These are phyloP conservation scores for Diutina ranongensis DNA, from an alignment of 1,139 yeast species.

Conservation along the genomic window DNA sequence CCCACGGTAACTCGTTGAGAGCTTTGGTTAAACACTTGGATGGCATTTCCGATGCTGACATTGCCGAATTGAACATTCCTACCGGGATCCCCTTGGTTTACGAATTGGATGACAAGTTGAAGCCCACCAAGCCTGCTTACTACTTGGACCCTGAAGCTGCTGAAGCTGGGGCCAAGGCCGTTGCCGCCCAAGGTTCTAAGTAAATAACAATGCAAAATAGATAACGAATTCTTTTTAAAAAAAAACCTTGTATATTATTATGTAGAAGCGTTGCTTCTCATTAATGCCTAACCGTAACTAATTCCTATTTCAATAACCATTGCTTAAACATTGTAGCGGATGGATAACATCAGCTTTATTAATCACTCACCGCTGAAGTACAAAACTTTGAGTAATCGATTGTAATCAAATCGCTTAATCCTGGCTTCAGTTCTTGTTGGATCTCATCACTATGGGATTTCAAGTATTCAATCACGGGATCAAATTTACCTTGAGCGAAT, in stretches of 20 bases:
- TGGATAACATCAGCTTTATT: too few species aligned
- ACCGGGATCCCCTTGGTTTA: constrained; percentile 98
- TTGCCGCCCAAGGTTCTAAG: constrained; percentile 84
- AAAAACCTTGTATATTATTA: neutral
- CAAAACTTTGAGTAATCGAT: constrained; percentile 37
- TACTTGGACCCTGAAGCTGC: constrained; percentile 99
- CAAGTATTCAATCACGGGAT: constrained; percentile 35
- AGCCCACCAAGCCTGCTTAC: constrained; percentile 88
- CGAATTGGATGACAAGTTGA: constrained; percentile 80
- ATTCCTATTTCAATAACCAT: neutral
- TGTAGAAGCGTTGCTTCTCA: neutral
- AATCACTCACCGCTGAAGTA: constrained; percentile 12
- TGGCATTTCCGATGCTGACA: constrained; percentile 82
- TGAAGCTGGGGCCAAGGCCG: constrained; percentile 99
- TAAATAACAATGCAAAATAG: constrained; percentile 15
- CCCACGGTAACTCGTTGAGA: constrained; percentile 98
- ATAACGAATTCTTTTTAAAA: too few species aligned
- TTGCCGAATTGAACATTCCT: constrained; percentile 92
- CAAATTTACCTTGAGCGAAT: constrained; percentile 38
- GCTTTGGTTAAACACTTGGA: constrained; percentile 95
- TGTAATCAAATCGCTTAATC: constrained; percentile 30
- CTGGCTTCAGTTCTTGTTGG: constrained; percentile 14
- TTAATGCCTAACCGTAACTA: neutral
- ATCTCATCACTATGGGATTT: constrained; percentile 21
- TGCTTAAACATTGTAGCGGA: too few species aligned